Evolutionary conservation across 2,329 filamentous ascomycete genomes (phyloP), one percentile per base, ranked within the genome.

Genomic region (Phyllosticta paracitricarpa): DNA sequence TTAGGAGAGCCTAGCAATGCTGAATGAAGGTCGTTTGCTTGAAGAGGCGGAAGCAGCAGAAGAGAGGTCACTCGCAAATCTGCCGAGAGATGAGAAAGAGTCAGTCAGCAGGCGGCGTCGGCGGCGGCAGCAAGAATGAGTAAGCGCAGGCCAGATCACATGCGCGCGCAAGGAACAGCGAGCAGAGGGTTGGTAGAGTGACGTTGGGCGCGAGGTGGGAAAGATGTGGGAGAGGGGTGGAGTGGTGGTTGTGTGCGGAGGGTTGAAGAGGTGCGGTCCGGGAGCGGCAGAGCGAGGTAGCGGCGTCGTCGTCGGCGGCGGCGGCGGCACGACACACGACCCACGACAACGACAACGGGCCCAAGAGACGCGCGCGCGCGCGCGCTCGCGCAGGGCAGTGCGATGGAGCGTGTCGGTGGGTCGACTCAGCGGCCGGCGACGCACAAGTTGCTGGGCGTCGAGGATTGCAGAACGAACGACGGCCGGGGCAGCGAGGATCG

Each of bases 21-120:
- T 61, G 59, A 61, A 69, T 65, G 66, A 72, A 67, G 68, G 69
- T 65, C 66, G 71, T 68, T 65, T 63, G 70, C 58, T 59, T 56
- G 59, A 63, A 62, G 62, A 64, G 61, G 67, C 64, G 65, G 66
- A 66, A 61, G 65, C 63, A 65, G 65, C 60, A 64, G 64, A 66
- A 65, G 61, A 48, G 40, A 62, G 58, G 65, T 67, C 63, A 65
- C 64, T 67, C 64, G 65, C 66, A 63, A 71, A 70, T 70, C 70
- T 72, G 65, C 62, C 40, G n/a, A 48, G 40, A 48, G 40, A 48
- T n/a, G 40, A 48, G n/a, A 48, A 48, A n/a, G 40, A 17, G 40
- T 48, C 40, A 48, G 40, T 48, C 14, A 48, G 40, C 40, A 48
- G n/a, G 40, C 40, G 40, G 33, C 33, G 17, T 3, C 10, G 53